Evolutionary conservation across 495 filamentous ascomycete species (phyloP).

Genomic region (Aspergillus asperescens): DNA sequence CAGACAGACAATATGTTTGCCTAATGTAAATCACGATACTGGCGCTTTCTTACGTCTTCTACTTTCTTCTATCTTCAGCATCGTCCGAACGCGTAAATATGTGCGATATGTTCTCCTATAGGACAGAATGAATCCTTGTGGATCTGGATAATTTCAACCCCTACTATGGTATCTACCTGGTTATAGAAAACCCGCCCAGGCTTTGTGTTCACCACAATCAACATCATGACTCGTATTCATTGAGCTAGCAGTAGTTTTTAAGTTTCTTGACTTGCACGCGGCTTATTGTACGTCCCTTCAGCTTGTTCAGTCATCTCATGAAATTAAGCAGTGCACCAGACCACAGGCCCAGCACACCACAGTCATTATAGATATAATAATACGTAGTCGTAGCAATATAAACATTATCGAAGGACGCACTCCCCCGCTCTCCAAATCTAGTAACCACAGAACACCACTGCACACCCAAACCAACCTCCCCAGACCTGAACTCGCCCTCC

Average conservation of each 20-base stretch:
- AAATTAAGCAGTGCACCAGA: background rate
- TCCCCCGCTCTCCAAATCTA: background rate
- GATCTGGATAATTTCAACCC: background rate
- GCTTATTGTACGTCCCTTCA: background rate
- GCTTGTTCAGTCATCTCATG: background rate
- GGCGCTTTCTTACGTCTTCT: constrained; percentile 14
- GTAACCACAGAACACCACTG: background rate
- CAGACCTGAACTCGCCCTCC: background rate
- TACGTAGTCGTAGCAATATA: constrained; percentile 2
- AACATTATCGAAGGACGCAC: background rate
- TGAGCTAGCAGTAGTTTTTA: background rate
- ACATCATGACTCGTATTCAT: too few relatives aligned
- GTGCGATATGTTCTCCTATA: constrained; percentile 12
- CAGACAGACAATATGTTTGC: constrained; percentile 10
- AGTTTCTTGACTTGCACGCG: background rate
- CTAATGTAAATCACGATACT: constrained; percentile 14
- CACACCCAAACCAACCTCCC: background rate
- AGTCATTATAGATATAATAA: constrained; percentile 3
- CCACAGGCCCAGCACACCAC: background rate
- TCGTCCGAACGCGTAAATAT: constrained; percentile 22
- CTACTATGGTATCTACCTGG: too few relatives aligned
- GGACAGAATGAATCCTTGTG: background rate
- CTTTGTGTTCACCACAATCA: background rate
- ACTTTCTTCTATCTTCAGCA: constrained; percentile 6
- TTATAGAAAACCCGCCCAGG: too few relatives aligned